A percentile compares a stretch with the other conserved stretches of the same genome.
Conservation (phyloP, 345 rosid species). For the Rhodamnia argentea region DNA sequence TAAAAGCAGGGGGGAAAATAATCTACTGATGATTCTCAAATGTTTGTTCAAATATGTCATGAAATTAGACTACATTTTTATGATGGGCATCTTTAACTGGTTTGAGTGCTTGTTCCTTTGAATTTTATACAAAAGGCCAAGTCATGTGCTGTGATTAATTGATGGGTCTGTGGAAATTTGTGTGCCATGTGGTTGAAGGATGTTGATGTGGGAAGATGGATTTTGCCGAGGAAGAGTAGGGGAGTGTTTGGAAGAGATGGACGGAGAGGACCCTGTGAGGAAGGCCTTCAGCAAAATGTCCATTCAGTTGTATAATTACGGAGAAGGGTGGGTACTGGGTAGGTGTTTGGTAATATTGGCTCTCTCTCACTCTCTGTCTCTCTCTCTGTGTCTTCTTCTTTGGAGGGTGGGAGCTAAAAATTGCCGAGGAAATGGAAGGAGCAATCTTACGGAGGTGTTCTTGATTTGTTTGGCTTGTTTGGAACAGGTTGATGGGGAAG, state of each 20-base stretch:
- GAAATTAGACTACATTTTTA: neutral
- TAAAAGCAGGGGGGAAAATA: neutral
- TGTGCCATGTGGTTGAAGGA: conserved; percentile 36
- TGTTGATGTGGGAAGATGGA: conserved; percentile 99
- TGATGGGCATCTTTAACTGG: neutral
- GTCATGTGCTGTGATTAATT: neutral
- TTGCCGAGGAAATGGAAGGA: neutral
- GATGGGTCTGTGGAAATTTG: neutral
- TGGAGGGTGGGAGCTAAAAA: neutral
- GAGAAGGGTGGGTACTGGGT: conserved; percentile 99
- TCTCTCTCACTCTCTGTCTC: neutral
- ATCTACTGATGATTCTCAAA: neutral
- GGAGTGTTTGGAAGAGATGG: conserved; percentile 75
- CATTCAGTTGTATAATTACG: conserved; percentile 98
- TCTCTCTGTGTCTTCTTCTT: neutral
- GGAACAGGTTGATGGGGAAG: conserved; percentile 91
- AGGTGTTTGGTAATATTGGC: conserved; percentile 30
- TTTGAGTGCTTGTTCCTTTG: neutral
- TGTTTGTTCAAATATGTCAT: neutral
- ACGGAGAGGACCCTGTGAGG: conserved; percentile 88
- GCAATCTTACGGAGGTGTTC: neutral
- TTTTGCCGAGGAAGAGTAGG: conserved; percentile 75
- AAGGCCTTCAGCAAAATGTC: conserved; percentile 99
- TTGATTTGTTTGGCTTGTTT: neutral
- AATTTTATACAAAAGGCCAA: neutral